Evolutionary conservation across 2,329 filamentous ascomycete genomes (phyloP).

Genomic region (Talaromyces sp.): DNA sequence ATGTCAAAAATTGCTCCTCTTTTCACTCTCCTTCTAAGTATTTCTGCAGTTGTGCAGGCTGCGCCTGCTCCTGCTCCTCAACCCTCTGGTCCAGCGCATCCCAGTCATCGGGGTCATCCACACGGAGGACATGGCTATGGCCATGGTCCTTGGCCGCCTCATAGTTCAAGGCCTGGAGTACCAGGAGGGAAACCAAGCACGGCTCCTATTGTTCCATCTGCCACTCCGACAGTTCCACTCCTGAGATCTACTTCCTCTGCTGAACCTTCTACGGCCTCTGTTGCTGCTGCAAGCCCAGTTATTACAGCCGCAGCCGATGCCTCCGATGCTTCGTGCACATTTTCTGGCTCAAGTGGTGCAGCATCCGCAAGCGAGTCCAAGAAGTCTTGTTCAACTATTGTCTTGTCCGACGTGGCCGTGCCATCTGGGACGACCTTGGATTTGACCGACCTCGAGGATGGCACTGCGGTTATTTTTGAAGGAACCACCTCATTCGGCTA

Average conservation of each 20-base stretch:
- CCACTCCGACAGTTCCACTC: background rate
- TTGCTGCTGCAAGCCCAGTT: background rate
- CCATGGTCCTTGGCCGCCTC: background rate
- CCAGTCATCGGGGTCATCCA: background rate
- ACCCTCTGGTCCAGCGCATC: background rate
- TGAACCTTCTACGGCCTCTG: background rate
- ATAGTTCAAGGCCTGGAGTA: background rate
- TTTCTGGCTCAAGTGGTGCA: constrained; percentile 16
- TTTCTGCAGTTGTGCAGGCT: constrained; percentile 2
- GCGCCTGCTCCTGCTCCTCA: background rate
- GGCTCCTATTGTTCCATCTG: background rate
- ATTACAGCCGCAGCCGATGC: background rate
- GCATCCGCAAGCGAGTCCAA: constrained; percentile 18
- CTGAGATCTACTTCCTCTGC: background rate
- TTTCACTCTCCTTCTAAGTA: background rate
- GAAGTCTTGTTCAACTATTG: constrained; percentile 26
- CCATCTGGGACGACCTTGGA: constrained; percentile 33
- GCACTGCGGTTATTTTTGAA: constrained; percentile 50
- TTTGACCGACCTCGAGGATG: constrained; percentile 12
- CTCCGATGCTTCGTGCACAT: constrained; percentile 15
- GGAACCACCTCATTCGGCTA: constrained; percentile 64
- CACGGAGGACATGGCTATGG: background rate
- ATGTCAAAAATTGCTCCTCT: background rate
- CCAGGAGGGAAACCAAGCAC: background rate
- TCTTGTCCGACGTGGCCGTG: constrained; percentile 26